Conservation (phyloP, 352 stramenopile species). For the Phytophthora hibernalis region DNA sequence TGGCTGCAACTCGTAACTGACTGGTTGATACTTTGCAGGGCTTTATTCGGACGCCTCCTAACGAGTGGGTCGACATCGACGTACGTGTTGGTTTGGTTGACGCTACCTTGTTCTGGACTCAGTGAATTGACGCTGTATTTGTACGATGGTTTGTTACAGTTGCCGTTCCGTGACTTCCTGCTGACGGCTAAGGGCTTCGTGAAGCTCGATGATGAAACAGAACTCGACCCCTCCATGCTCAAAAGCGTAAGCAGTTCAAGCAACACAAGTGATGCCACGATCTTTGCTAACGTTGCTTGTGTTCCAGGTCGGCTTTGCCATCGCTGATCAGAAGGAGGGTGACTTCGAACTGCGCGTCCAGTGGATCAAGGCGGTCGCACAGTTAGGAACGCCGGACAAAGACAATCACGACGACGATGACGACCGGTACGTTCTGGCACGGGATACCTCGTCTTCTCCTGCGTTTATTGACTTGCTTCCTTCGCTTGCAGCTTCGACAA, state of each 20-base stretch:
- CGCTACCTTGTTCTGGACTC: neutral
- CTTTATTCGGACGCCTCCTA: slow-evolving; percentile 81
- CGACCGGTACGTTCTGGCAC: slow-evolving; percentile 25
- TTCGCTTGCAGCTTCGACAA: slow-evolving; percentile 37
- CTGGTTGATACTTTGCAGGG: slow-evolving; percentile 44
- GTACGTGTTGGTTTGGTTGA: slow-evolving; percentile 32
- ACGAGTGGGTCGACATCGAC: slow-evolving; percentile 87
- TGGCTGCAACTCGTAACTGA: neutral
- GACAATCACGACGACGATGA: slow-evolving; percentile 45
- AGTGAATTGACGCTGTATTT: neutral
- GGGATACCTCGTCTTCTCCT: neutral
- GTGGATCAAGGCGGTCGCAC: slow-evolving; percentile 87
- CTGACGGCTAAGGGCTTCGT: slow-evolving; percentile 85
- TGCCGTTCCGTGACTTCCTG: slow-evolving; percentile 84
- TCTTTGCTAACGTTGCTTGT: slow-evolving; percentile 1
- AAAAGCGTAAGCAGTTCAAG: slow-evolving; percentile 57
- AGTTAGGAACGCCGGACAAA: slow-evolving; percentile 56
- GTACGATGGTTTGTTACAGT: slow-evolving; percentile 28
- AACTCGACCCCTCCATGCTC: slow-evolving; percentile 78
- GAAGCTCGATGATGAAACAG: slow-evolving; percentile 80
- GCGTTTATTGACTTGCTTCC: slow-evolving; percentile 2
- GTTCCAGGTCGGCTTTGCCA: slow-evolving; percentile 79
- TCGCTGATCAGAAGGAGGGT: slow-evolving; percentile 87
- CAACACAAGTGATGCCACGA: neutral
- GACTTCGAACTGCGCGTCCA: slow-evolving; percentile 86